Conservation (phyloP, 2,329 filamentous ascomycete species). For the Penicillium polonicum region DNA sequence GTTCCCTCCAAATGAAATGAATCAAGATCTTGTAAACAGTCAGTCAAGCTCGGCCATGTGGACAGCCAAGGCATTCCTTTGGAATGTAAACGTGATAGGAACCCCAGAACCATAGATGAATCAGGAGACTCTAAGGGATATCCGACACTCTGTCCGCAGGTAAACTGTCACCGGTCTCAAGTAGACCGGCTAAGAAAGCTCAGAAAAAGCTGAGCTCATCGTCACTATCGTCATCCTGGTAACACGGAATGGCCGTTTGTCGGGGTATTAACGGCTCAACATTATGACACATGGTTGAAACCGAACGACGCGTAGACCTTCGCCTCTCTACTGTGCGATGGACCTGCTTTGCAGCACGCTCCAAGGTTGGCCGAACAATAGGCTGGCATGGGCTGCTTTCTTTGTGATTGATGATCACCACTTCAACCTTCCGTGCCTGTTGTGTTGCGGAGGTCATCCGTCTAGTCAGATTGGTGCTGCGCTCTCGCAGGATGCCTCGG, state of each 20-base stretch:
- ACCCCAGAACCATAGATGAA: not conserved
- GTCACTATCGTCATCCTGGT: slow-evolving; percentile 35
- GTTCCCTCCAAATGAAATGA: slow-evolving; percentile 4
- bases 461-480: slow-evolving; percentile 15
- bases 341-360: slow-evolving; percentile 17
- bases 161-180: not conserved
- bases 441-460: not conserved
- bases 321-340: slow-evolving; percentile 19
- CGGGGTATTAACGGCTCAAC: slow-evolving; percentile 5
- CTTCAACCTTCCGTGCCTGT: slow-evolving; percentile 25
- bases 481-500: slow-evolving; percentile 21
- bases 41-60: not conserved
- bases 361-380: not conserved
- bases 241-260: slow-evolving; percentile 27
- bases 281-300: slow-evolving; percentile 1
- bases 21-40: not conserved
- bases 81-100: not conserved
- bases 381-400: slow-evolving; percentile 1
- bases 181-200: slow-evolving; percentile 4
- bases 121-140: not conserved
- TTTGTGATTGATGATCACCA: slow-evolving; percentile 34
- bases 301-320: slow-evolving; percentile 14
- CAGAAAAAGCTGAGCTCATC: slow-evolving; percentile 41
- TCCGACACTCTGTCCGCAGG: not conserved
- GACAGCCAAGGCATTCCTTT: not conserved